These are phyloP conservation scores for Arthrinium puccinioides DNA, from an alignment of 2,329 filamentous ascomycete species.

Conservation along the genomic window DNA sequence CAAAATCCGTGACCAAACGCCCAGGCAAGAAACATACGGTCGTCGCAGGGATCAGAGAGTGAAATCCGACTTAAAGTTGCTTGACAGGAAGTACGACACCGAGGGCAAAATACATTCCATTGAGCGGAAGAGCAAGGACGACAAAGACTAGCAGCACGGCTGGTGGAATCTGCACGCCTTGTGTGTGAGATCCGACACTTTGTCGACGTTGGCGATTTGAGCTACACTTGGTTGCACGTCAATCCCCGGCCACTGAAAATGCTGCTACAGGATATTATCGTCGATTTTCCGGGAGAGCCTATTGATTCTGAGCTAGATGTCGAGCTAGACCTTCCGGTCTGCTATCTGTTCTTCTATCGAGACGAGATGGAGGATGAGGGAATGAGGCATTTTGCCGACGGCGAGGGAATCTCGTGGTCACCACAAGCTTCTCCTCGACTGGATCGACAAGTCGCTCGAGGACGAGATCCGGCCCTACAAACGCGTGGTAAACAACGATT, in stretches of 20 bases:
- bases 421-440: conserved; percentile 18
- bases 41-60: too few relatives aligned
- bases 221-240: conserved; percentile 17
- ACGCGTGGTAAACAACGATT: conserved; percentile 13
- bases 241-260: conserved; percentile 20
- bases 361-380: conserved; percentile 17
- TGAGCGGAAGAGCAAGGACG: conserved; percentile 14
- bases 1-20: too few relatives aligned
- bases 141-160: conserved; percentile 12
- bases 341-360: conserved; percentile 19
- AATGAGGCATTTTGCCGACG: conserved; percentile 14
- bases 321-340: conserved; percentile 14
- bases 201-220: conserved; percentile 11
- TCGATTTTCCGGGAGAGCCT: conserved; percentile 12
- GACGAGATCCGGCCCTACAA: conserved; percentile 17
- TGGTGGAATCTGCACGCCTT: conserved; percentile 23
- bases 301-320: conserved; percentile 14
- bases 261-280: conserved; percentile 19
- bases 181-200: conserved; percentile 18
- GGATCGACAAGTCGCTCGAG: conserved; percentile 26
- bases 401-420: conserved; percentile 17
- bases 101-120: conserved; percentile 11
- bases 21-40: too few relatives aligned
- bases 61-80: too few relatives aligned
- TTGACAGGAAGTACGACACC: conserved; percentile 16